Evolutionary conservation across 106 monocot species (phyloP).

Genomic region (Dioscorea zingiberensis): DNA sequence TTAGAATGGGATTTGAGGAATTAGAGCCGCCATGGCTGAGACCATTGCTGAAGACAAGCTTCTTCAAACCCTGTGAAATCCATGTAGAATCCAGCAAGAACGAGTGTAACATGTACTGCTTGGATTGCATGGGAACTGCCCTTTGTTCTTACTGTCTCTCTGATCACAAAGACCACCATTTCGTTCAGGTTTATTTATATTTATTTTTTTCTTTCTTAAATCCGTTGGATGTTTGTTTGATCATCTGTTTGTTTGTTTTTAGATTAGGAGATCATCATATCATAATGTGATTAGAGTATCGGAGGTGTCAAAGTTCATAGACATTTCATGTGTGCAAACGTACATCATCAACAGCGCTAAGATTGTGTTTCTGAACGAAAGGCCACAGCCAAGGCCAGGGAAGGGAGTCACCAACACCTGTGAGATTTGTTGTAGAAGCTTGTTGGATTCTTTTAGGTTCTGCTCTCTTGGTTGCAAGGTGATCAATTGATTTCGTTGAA

Average conservation of each 20-base stretch:
- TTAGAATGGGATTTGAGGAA: conserved; percentile 39
- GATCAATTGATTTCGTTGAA: too few species aligned
- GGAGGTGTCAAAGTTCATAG: conserved; percentile 92
- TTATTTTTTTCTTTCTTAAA: background rate
- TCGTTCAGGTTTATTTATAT: conserved; percentile 58
- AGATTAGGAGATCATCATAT: conserved; percentile 95
- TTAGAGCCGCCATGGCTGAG: conserved; percentile 75
- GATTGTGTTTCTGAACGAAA: conserved; percentile 87
- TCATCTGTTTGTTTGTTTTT: background rate
- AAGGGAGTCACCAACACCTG: conserved; percentile 96
- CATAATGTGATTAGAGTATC: conserved; percentile 96
- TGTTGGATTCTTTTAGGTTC: conserved; percentile 85
- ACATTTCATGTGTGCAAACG: conserved; percentile 85
- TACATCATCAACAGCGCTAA: conserved; percentile 98
- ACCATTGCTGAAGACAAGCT: conserved; percentile 70
- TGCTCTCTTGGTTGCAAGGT: conserved; percentile 99
- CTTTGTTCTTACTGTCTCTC: conserved; percentile 86
- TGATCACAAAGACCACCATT: conserved; percentile 68
- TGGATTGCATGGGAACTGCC: conserved; percentile 72
- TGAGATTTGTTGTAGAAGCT: conserved; percentile 79
- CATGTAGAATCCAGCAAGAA: conserved; percentile 73
- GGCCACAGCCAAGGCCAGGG: conserved; percentile 91
- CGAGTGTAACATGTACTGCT: conserved; percentile 92
- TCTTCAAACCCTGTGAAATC: conserved; percentile 58
- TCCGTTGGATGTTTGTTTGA: background rate